Percentiles rank a stretch among this genome's conserved stretches.
Conservation (phyloP, 139 green algal species). For the Deuterostichococcus epilithicus region DNA sequence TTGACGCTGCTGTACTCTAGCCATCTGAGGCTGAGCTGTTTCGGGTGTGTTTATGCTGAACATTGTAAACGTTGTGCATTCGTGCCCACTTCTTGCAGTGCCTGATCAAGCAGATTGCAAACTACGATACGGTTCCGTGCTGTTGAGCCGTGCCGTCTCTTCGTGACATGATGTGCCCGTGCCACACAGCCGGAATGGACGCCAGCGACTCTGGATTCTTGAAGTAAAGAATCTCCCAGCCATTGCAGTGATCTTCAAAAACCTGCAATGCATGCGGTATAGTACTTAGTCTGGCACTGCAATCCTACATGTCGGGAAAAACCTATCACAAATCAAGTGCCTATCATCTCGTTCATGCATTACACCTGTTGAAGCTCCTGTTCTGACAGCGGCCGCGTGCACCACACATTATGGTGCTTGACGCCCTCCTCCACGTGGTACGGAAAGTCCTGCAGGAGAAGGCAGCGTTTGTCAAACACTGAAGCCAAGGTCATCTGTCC, state of each 20-base stretch:
- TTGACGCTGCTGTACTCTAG: too few species aligned
- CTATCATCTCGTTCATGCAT: background rate
- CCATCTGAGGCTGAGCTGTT: too few species aligned
- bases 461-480: background rate
- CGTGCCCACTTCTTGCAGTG: too few species aligned
- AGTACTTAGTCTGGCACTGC: background rate
- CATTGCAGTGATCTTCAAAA: background rate
- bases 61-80: too few species aligned
- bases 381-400: background rate
- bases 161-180: conserved; percentile 12
- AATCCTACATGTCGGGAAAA: background rate
- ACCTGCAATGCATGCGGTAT: background rate
- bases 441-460: conserved; percentile 18
- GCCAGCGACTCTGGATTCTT: conserved; percentile 2
- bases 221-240: conserved; percentile 7
- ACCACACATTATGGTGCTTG: conserved; percentile 20
- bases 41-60: too few species aligned
- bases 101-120: too few species aligned
- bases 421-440: conserved; percentile 19
- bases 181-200: conserved; percentile 12
- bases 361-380: conserved; percentile 2
- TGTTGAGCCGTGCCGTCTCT: background rate
- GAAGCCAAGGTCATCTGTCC: background rate
- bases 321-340: background rate
- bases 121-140: too few species aligned